Evolutionary conservation across 176 grass and related monocot species (phyloP).

Genomic region (Hyparrhenia diplandra): DNA sequence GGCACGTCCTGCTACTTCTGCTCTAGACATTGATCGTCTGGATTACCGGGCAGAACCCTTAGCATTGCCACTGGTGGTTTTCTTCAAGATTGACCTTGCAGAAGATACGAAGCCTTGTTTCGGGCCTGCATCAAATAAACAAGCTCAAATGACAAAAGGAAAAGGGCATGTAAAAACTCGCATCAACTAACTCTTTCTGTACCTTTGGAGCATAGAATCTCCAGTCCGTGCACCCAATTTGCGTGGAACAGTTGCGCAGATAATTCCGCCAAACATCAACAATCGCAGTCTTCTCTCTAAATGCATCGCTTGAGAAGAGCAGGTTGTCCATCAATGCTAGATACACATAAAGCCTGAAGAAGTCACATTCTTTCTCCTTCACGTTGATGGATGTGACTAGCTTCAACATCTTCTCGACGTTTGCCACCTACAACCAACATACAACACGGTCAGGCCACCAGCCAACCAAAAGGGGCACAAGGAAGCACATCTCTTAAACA

Average conservation of each 20-base stretch:
- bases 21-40: neutral
- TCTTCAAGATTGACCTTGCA: conserved; percentile 52
- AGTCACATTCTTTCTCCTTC: conserved; percentile 68
- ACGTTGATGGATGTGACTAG: conserved; percentile 53
- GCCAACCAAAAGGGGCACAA: neutral
- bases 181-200: neutral
- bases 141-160: neutral
- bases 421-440: conserved; percentile 43
- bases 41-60: neutral
- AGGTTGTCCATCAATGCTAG: conserved; percentile 73
- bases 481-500: conserved; percentile 1
- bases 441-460: neutral
- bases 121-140: conserved; percentile 47
- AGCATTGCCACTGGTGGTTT: conserved; percentile 11
- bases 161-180: neutral
- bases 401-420: conserved; percentile 56
- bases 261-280: conserved; percentile 58
- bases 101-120: conserved; percentile 79
- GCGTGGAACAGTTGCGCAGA: conserved; percentile 70
- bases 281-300: conserved; percentile 40
- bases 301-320: conserved; percentile 51
- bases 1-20: neutral
- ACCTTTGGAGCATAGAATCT: conserved; percentile 86
- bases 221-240: conserved; percentile 76
- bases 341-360: conserved; percentile 60